Percentiles rank a stretch among this genome's conserved stretches.
Conservation (phyloP, 208 protist genomes). For the Entamoeba dispar region DNA sequence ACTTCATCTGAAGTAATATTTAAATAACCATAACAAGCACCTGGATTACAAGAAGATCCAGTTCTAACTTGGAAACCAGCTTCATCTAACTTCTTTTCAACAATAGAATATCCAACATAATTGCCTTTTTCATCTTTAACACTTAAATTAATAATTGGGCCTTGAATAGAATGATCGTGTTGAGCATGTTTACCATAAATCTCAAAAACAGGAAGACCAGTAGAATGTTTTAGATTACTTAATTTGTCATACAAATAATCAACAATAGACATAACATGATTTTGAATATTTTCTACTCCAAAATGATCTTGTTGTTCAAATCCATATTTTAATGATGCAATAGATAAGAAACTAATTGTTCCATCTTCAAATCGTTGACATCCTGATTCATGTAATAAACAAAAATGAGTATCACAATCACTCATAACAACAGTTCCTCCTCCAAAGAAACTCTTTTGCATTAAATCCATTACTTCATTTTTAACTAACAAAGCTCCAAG, state of each 20-base stretch:
- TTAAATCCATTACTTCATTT: background rate
- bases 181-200: slow-evolving; percentile 19
- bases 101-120: slow-evolving; percentile 12
- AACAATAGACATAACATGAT: slow-evolving; percentile 3
- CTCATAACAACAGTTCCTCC: slow-evolving; percentile 21
- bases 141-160: slow-evolving; percentile 22
- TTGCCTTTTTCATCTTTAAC: slow-evolving; percentile 3
- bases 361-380: slow-evolving; percentile 24
- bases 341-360: slow-evolving; percentile 13
- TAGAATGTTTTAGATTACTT: slow-evolving; percentile 1
- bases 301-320: slow-evolving; percentile 3
- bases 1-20: background rate
- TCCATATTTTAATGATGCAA: slow-evolving; percentile 6
- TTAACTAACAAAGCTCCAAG: slow-evolving; percentile 24
- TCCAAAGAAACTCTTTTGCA: slow-evolving; percentile 21
- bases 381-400: background rate
- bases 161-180: slow-evolving; percentile 8
- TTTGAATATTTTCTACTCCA: slow-evolving; percentile 18
- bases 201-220: slow-evolving; percentile 8
- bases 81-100: background rate
- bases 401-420: slow-evolving; percentile 16
- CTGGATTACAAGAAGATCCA: slow-evolving; percentile 24
- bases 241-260: background rate
- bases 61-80: slow-evolving; percentile 7
- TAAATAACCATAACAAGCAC: slow-evolving; percentile 5